phyloP scores from a whole-genome alignment of 805 yeast genomes.

The Hanseniaspora singularis region DNA sequence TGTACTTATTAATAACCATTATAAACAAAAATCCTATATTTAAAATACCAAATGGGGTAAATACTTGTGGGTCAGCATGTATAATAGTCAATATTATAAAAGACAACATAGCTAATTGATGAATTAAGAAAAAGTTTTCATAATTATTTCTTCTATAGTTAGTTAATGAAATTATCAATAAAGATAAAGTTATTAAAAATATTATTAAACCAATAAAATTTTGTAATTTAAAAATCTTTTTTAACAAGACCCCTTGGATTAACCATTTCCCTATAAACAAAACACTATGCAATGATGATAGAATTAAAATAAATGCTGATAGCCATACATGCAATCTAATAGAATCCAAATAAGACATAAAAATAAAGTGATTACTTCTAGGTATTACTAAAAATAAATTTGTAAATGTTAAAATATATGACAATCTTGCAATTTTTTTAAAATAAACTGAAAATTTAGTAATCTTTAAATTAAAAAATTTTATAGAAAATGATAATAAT shows the following conservation, averaged over 20 bases:
- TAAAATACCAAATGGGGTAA: slow-evolving; percentile 26
- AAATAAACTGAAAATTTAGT: slow-evolving; percentile 27
- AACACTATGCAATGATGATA: slow-evolving; percentile 39
- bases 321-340: slow-evolving; percentile 60
- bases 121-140: slow-evolving; percentile 43
- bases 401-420: slow-evolving; percentile 47
- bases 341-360: slow-evolving; percentile 39
- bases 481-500: slow-evolving; percentile 27
- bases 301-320: slow-evolving; percentile 42
- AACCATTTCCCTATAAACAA: slow-evolving; percentile 44
- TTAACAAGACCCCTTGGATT: slow-evolving; percentile 27
- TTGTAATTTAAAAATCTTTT: slow-evolving; percentile 24
- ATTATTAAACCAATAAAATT: slow-evolving; percentile 46
- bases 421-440: slow-evolving; percentile 52
- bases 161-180: slow-evolving; percentile 38
- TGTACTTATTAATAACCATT: slow-evolving; percentile 14
- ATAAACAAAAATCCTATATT: slow-evolving; percentile 20
- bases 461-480: slow-evolving; percentile 26
- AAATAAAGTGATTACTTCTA: slow-evolving; percentile 34
- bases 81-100: slow-evolving; percentile 36
- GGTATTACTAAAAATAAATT: slow-evolving; percentile 50
- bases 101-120: slow-evolving; percentile 39
- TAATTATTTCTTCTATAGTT: slow-evolving; percentile 37
- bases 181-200: slow-evolving; percentile 28
- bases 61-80: slow-evolving; percentile 65